Base-by-base conservation (phyloP, 2,329 filamentous ascomycete species). In the Didymella sp. region DNA sequence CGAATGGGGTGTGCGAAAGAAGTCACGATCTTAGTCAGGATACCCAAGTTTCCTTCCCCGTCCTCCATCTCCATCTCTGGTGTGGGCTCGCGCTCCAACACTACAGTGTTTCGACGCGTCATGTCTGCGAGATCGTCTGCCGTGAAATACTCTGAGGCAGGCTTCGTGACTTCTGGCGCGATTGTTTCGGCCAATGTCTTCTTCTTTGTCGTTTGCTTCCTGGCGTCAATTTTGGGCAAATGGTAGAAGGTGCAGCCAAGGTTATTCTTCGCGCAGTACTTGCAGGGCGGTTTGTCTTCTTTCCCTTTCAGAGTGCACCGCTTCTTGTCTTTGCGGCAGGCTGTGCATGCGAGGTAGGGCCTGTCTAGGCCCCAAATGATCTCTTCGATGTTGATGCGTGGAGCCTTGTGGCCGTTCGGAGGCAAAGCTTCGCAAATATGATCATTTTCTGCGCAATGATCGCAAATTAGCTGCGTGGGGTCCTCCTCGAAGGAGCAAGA, bases 1-100 rank as follows among this genome's bases (percentile, higher is more conserved):
- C 59, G 33, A 12, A 81, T 73, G 0, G 79, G 79, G 44, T 80
- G 77, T 0, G 77, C 72, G 45, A 78, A 77, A 1, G 68, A 75
- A 1, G 78, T 81, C 2, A 56, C 57, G 40, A 80, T 73, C 27
- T 63, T 71, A 7, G 62, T 70, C 15, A 71, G 45, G 12, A 51
- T 33, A 1, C 74, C 74, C 12, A 25, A 58, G 53, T 66, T 63
- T 7, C 72, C 73, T 7, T 58, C 44, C 1, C 58, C 38, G 24
- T 76, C 74, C 24, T 67, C 59, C 63, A 75, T 67, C 12, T 67
- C 59, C 0, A 69, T 49, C 7, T 70, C 63, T 13, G 67, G 67
- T 0, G 66, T 72, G 3, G 59, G n/a, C 11, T 68, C 63, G 4
- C 63, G 64, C 19, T 51, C 49, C 7, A 38, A 9, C 6, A 47